These are phyloP conservation scores for Blastocystis hominis DNA, from an alignment of 352 stramenopile species.

Conservation along the genomic window DNA sequence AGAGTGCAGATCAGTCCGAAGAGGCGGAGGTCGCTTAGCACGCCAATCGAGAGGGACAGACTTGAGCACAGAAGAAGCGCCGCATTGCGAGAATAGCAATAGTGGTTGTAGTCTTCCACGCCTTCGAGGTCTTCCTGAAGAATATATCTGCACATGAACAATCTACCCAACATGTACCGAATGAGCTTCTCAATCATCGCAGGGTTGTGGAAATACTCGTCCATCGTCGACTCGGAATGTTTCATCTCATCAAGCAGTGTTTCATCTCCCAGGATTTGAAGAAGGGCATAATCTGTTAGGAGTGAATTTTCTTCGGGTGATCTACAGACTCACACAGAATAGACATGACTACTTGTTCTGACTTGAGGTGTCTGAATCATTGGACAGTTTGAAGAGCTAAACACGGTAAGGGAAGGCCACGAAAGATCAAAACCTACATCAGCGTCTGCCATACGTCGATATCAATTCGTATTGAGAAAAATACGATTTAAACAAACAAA, in stretches of 20 bases:
- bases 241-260: background rate
- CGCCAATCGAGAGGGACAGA: background rate
- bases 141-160: slow-evolving; percentile 1
- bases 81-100: background rate
- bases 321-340: background rate
- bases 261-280: background rate
- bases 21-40: background rate
- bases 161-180: background rate
- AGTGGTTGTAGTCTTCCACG: background rate
- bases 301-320: background rate
- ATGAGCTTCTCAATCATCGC: background rate
- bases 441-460: background rate
- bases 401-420: background rate
- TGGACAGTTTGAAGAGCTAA: background rate
- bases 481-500: background rate
- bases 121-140: background rate
- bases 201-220: background rate
- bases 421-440: background rate
- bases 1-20: background rate
- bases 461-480: too few species aligned
- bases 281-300: background rate
- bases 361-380: background rate
- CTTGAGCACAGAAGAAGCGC: background rate
- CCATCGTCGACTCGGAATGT: background rate
- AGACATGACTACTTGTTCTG: background rate